These are phyloP conservation scores for Massariosphaeria phaeospora DNA, from an alignment of 495 filamentous ascomycete genomes.

Conservation along the genomic window DNA sequence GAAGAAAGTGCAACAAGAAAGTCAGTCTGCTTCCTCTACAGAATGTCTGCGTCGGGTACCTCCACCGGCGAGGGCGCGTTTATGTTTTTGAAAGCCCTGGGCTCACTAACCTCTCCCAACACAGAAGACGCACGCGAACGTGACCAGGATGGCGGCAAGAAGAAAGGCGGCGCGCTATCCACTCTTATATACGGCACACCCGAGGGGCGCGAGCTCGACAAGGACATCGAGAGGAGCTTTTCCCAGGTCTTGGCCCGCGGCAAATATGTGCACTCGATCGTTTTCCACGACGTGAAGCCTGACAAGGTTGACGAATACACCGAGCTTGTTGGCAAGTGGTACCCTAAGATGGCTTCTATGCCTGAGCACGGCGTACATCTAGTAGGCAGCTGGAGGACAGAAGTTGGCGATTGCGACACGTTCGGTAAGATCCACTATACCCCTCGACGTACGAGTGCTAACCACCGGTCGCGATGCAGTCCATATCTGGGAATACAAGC, in stretches of 20 bases:
- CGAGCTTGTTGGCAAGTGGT: slow-evolving; percentile 85
- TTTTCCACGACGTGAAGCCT: slow-evolving; percentile 93
- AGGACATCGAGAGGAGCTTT: slow-evolving; percentile 91
- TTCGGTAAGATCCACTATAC: slow-evolving; percentile 62
- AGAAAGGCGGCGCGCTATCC: slow-evolving; percentile 51
- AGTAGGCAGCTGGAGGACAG: slow-evolving; percentile 96
- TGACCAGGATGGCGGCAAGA: slow-evolving; percentile 46
- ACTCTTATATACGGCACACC: slow-evolving; percentile 93
- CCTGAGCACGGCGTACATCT: slow-evolving; percentile 89
- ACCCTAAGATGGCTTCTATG: slow-evolving; percentile 74
- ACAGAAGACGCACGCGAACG: slow-evolving; percentile 43
- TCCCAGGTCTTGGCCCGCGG: slow-evolving; percentile 88
- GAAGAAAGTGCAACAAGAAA: slow-evolving; percentile 74
- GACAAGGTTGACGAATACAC: slow-evolving; percentile 95
- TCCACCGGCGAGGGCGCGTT: slow-evolving; percentile 1
- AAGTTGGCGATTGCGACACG: slow-evolving; percentile 95
- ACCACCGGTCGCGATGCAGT: slow-evolving; percentile 48
- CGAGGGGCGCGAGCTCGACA: slow-evolving; percentile 85
- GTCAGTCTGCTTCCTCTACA: slow-evolving; percentile 56
- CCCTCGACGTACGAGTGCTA: not conserved
- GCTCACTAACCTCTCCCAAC: slow-evolving; percentile 34
- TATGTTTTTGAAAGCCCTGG: slow-evolving; percentile 29
- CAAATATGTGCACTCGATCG: slow-evolving; percentile 97
- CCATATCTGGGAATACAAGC: slow-evolving; percentile 99
- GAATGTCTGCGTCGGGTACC: slow-evolving; percentile 44